Evolutionary conservation across 2,329 filamentous ascomycete species (phyloP).

Genomic region (Huntiella moniliformis): DNA sequence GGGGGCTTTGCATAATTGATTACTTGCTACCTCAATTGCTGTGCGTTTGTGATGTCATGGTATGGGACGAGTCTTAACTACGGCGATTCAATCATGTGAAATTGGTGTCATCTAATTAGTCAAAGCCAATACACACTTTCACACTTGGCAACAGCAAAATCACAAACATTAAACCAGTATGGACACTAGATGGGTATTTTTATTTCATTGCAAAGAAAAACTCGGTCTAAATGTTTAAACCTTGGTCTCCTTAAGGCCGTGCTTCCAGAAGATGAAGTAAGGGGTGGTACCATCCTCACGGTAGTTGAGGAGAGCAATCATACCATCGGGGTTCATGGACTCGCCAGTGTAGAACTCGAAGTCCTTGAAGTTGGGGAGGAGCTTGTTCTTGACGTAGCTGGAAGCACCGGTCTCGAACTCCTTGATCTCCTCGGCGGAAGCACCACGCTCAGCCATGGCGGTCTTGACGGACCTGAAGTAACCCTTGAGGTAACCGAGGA

Average conservation of each 20-base stretch:
- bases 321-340: constrained; percentile 82
- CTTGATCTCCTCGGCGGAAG: constrained; percentile 46
- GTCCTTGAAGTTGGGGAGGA: constrained; percentile 78
- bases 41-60: neutral
- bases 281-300: constrained; percentile 89
- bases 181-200: neutral
- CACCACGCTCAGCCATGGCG: constrained; percentile 42
- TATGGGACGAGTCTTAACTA: neutral
- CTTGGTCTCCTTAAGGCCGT: constrained; percentile 78
- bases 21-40: neutral
- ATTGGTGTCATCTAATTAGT: neutral
- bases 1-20: too few species aligned
- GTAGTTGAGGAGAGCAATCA: constrained; percentile 93
- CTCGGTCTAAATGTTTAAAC: constrained; percentile 39
- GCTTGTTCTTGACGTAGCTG: constrained; percentile 61
- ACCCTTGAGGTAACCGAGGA: constrained; percentile 68
- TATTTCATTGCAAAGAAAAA: neutral
- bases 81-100: neutral
- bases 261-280: constrained; percentile 84
- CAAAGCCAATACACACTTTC: too few species aligned
- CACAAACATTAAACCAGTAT: neutral
- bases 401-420: constrained; percentile 63
- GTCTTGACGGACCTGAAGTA: constrained; percentile 87
- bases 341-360: constrained; percentile 88
- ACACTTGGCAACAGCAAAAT: too few species aligned